Base-by-base conservation (phyloP, 1,284 basidiomycete genomes). In the Schizophyllum amplum region DNA sequence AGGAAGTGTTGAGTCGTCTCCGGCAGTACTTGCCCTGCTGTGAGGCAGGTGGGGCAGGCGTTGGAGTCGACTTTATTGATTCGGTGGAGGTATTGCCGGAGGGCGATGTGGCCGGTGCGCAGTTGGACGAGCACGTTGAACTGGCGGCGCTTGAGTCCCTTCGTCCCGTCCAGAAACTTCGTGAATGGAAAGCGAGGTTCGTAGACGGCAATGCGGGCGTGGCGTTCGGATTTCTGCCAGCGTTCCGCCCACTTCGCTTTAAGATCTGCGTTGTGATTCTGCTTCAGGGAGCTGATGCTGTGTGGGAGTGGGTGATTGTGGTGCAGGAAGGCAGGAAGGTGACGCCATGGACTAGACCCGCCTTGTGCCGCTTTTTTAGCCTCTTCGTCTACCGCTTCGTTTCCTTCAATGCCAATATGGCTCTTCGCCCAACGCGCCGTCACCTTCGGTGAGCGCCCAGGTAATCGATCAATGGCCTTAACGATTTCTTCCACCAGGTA, bases 391-490 rank as follows among this genome's bases (percentile, higher is more conserved):
- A 57, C 59, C 0, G 50, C 27, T 21, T 60, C 54, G 24, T 60
- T 60, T 0, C 59, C 59, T 15, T n/a, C 3, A 1, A 60, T 56
- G 49, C 24, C 57, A 4, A 5, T 24, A 53, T 67, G 66, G 7
- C 66, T 65, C 20, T 60, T 59, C 15, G 63, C 56, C 66, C 66
- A 67, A 13, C 27, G 27, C 27, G 13, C 6, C 5, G 6, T 33
- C 13, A 13, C 27, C 6, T 6, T 5, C 6, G 6, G 27, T 5
- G 27, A 33, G 13, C 13, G 5, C n/a, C n/a, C n/a, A n/a, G n/a
- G n/a, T n/a, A n/a, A n/a, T n/a, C n/a, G n/a, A n/a, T n/a, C n/a
- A n/a, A n/a, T n/a, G n/a, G n/a, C n/a, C n/a, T n/a, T n/a, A n/a
- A n/a, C n/a, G 27, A 33, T 6, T 5, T 6, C 6, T 13, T 33